Base-by-base conservation (phyloP, 2,329 filamentous ascomycete species). In the Phialemonium atrogriseum region DNA sequence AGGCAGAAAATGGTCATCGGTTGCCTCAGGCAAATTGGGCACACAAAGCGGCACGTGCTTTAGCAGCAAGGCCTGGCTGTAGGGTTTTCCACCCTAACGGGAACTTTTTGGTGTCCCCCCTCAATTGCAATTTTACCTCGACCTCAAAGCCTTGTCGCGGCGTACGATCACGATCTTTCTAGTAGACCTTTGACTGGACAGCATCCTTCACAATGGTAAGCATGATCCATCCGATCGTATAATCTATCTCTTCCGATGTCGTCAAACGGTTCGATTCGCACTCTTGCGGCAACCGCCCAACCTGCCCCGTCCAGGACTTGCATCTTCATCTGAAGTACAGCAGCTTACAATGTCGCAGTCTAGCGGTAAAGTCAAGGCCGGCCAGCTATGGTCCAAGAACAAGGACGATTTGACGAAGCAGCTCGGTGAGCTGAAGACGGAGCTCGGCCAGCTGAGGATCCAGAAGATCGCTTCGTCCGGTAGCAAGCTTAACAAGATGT, bases 401-500 rank as follows among this genome's bases (percentile, higher is more conserved):
- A 96, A 96, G 82, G 86, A 94, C 61, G 93, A 98, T 58, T 77
- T 98, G 68, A 77, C 78, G 62, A 94, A 91, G 78, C 87, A 94
- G 69, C 80, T 95, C 60, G 80, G 79, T 55, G 87, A 94, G 69
- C 75, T 94, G 63, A 94, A 95, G 84, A 79, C 81, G 47, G 93
- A 98, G 76, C 80, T 98, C 52, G 84, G 86, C 60, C 82, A 89
- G 73, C 79, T 98, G 59, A 84, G 91, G 64, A 94, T 94, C 62
- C 89, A 95, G 75, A 96, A 98, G 83, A 88, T 98, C 63, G 76
- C 87, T 59, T 93, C 89, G 56, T 87, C 86, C 53, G 81, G 85
- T 59, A 84, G 84, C 61, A 98, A 98, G 80, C 80, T 96, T 62
- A 94, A 80, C 71, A 91, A 84, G 77, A 95, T 95, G 88, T 95